phyloP scores from a whole-genome alignment of 176 grass and related monocot species.

The Thinopyrum elongatum region DNA sequence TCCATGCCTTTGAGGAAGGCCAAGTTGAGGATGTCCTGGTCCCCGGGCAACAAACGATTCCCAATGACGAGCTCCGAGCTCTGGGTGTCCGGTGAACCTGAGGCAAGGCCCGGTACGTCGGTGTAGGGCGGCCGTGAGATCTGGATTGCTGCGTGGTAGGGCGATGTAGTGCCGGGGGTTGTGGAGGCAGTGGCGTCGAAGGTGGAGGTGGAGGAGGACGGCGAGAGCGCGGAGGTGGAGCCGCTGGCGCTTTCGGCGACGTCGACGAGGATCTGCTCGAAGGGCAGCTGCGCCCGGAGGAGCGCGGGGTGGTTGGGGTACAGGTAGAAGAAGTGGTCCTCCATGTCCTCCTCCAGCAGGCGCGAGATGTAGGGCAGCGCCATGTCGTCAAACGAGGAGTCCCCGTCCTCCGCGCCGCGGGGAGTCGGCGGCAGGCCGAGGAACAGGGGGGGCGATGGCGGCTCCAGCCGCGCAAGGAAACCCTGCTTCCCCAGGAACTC shows the following conservation, averaged over 20 bases:
- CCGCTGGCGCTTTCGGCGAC: neutral
- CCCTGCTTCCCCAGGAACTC: neutral
- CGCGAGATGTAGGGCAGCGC: slow-evolving; percentile 30
- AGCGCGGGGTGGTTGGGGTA: slow-evolving; percentile 38
- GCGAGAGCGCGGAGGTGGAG: slow-evolving; percentile 11
- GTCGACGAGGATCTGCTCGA: slow-evolving; percentile 23
- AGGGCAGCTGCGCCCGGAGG: slow-evolving; percentile 23
- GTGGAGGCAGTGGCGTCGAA: neutral
- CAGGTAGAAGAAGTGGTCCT: slow-evolving; percentile 27
- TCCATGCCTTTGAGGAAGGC: slow-evolving; percentile 52
- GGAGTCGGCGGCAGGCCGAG: slow-evolving; percentile 29
- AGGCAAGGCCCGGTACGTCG: neutral
- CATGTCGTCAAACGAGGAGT: slow-evolving; percentile 2
- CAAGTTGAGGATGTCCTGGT: slow-evolving; percentile 26
- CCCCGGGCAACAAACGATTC: neutral
- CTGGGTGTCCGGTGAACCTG: neutral
- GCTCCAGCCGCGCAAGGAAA: neutral
- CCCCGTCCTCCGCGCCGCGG: neutral
- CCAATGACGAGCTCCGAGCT: neutral
- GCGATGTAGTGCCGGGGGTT: neutral
- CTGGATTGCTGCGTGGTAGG: neutral
- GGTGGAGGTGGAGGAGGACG: neutral
- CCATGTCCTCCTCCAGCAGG: slow-evolving; percentile 40
- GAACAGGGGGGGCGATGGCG: slow-evolving; percentile 30
- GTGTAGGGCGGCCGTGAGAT: neutral